Base-by-base conservation (phyloP, 2,329 filamentous ascomycete species). In the Botrytis byssoidea region DNA sequence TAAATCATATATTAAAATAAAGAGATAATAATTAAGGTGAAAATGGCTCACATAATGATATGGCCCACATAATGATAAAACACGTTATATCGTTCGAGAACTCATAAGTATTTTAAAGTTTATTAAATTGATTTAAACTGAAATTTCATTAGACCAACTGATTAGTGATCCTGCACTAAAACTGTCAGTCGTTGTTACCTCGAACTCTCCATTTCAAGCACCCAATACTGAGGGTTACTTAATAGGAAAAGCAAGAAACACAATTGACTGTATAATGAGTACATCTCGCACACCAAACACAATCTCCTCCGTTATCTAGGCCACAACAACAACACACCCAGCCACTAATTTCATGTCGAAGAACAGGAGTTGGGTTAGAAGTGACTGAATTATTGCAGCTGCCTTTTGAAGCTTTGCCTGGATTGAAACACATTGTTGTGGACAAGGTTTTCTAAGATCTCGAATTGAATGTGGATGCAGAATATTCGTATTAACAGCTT, bases 281-380 rank as follows among this genome's bases (percentile, higher is more conserved):
- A 46, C 68, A 70, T 4, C 4, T 18, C 20, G 20, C 10, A 37
- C 68, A 70, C 55, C 51, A 61, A 5, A 60, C n/a, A n/a, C 12
- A 18, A 44, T 60, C 22, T 1, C 55, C 35, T 6, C 51, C 14
- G 16, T 70, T 70, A 25, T 70, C 51, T 18, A 18, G 7, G 14
- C 37, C 29, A 35, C 67, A 70, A n/a, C n/a, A 35, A 61, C 67
- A 70, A 61, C 67, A 70, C n/a, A 61, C n/a, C 67, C 67, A 70
- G 8, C 55, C 37, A 32, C 18, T 20, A 4, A 18, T n/a, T 3
- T 44, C 6, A 4, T 67, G 20, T 18, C 29, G 37, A 61, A 35
- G 32, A 35, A 60, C 12, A 42, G 18, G 64, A 35, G 22, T 16
- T 51, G 64, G 25, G 48, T 29, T 12, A 29, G 32, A 16, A 29